Evolutionary conservation across 805 yeast species (phyloP).

Genomic region (Candida nitratophila): DNA sequence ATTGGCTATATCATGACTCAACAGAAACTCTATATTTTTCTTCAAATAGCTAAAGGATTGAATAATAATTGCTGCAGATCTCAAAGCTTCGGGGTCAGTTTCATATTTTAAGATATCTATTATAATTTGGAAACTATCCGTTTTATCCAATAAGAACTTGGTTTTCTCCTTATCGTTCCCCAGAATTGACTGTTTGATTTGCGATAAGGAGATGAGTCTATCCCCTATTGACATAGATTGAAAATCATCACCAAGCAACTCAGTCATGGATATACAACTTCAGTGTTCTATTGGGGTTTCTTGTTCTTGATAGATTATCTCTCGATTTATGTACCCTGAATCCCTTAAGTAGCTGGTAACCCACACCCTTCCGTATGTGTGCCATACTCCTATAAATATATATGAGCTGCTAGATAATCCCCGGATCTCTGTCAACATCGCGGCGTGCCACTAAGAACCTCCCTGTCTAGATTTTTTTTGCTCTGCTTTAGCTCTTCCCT

Average conservation of each 20-base stretch:
- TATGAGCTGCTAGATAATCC: no score
- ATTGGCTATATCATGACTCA: slow-evolving; percentile 7
- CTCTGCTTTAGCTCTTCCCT: no score
- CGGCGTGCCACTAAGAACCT: no score
- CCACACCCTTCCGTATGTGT: no score
- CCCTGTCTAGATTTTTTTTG: no score
- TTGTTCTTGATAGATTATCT: no score
- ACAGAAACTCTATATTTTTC: slow-evolving; percentile 13
- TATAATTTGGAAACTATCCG: slow-evolving; percentile 5
- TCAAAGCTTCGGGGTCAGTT: slow-evolving; percentile 4
- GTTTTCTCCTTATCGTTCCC: slow-evolving; percentile 25
- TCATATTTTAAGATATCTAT: slow-evolving; percentile 7
- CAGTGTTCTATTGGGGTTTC: no score
- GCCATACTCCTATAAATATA: no score
- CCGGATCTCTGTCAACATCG: no score
- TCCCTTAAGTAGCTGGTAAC: no score
- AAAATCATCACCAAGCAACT: background rate
- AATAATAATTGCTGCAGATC: slow-evolving; percentile 17
- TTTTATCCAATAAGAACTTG: slow-evolving; percentile 4
- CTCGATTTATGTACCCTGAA: no score
- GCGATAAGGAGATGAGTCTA: slow-evolving; percentile 3
- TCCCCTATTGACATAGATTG: background rate
- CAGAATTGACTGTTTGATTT: slow-evolving; percentile 14
- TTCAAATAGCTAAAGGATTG: slow-evolving; percentile 22
- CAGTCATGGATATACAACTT: background rate